Evolutionary conservation across 2,329 filamentous ascomycete genomes (phyloP), one percentile per base, ranked within the genome.

Genomic region (Bertia moriformis): DNA sequence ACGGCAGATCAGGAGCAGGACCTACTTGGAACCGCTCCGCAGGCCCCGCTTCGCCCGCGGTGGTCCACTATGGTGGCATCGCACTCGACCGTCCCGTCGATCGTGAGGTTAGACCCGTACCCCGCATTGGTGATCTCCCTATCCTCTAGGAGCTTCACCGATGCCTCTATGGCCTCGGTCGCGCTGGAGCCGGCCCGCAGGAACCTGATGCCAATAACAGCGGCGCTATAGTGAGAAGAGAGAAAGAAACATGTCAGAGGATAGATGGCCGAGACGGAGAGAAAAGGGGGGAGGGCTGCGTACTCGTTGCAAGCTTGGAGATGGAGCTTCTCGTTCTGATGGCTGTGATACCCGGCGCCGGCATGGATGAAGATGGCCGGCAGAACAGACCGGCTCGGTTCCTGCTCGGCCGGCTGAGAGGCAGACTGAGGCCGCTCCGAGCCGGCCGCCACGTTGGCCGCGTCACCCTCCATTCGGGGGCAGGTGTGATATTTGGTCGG

Each of bases 101-200:
- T 83, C 35, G 85, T 80, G 18, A 98, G 65, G 51, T 98, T 98
- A 59, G 91, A 96, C 37, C 91, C 91, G 54, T 83, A 96, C 0
- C 91, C 91, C 27, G 89, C 84, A 56, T 98, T 98, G 27, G 91
- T 98, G 47, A 98, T 93, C 51, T 95, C 87, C 42, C 83, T 80
- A 54, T 98, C 86, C 60, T 98, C 91, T 14, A 98, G 74, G 17
- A 85, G 68, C 48, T 81, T 84, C 50, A 98, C 77, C 19, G 89
- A 86, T 38, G 83, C 80, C 58, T 95, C 91, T 17, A 95, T 82
- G 14, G 88, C 91, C 52, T 96, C 86, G 3, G 89, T 69, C 3
- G 91, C 85, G 32, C 77, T 77, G 7, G 78, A 83, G 18, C 91
- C 91, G 45, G 71, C 73, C 50, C 73, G 82, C 42, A 98, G 65